Conservation (phyloP, 73 alveolate genomes). For the Paramecium octaurelia region DNA sequence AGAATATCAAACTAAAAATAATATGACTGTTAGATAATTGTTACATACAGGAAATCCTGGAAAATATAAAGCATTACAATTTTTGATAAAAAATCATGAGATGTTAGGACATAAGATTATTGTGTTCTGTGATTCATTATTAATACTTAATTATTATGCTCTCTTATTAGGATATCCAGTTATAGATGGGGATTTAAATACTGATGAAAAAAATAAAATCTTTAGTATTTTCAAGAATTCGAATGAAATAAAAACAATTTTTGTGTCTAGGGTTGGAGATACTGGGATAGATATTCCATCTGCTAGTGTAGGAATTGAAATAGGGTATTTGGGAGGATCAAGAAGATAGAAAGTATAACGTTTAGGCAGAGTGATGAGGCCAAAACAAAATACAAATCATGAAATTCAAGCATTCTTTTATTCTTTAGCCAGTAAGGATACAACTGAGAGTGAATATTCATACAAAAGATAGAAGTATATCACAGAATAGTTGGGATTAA, state of each 20-base stretch:
- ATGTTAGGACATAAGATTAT: slow-evolving; percentile 70
- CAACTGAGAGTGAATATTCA: slow-evolving; percentile 40
- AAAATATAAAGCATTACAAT: slow-evolving; percentile 67
- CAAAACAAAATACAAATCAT: slow-evolving; percentile 71
- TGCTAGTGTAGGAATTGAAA: slow-evolving; percentile 81
- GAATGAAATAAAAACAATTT: slow-evolving; percentile 66
- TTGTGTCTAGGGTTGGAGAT: slow-evolving; percentile 85
- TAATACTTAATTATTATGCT: slow-evolving; percentile 68
- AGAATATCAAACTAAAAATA: slow-evolving; percentile 59
- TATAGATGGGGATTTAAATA: slow-evolving; percentile 65
- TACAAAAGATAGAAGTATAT: slow-evolving; percentile 58
- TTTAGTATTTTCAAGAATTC: slow-evolving; percentile 67
- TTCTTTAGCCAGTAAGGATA: slow-evolving; percentile 52
- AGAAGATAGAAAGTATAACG: slow-evolving; percentile 85
- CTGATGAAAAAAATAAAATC: slow-evolving; percentile 64
- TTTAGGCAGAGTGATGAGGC: slow-evolving; percentile 83
- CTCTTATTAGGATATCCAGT: slow-evolving; percentile 53
- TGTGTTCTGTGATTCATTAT: slow-evolving; percentile 74
- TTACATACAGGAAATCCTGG: slow-evolving; percentile 77
- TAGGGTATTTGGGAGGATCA: slow-evolving; percentile 78
- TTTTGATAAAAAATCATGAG: slow-evolving; percentile 74
- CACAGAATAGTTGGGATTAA: slow-evolving; percentile 51
- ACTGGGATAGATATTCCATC: slow-evolving; percentile 81
- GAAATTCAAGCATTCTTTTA: slow-evolving; percentile 80
- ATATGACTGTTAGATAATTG: slow-evolving; percentile 52